Evolutionary conservation across 306 rosid species (phyloP), one percentile per base, ranked within the genome.

Genomic region (Gastrolobium villosum): DNA sequence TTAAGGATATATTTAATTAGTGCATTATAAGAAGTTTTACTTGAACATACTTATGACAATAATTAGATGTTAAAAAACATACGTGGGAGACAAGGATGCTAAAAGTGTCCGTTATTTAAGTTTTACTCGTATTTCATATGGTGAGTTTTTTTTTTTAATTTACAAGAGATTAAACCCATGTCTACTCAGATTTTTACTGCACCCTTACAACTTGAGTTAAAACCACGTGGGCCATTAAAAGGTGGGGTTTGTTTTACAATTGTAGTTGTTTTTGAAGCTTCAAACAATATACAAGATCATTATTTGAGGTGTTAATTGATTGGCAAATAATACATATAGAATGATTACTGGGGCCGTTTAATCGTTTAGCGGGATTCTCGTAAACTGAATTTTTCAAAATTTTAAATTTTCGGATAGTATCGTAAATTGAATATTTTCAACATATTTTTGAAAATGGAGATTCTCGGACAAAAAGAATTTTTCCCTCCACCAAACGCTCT

Each of bases 241-340:
- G 35, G 48, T 14, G 43, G 70, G 70, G 7, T 15, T 76, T 76
- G 10, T 45, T 40, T 76, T 6, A 55, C 14, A 20, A 14, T 9
- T 10, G 8, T 65, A 66, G 15, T 4, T 45, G 35, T 11, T 14
- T 44, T 28, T 11, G 41, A 68, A 52, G 5, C 35, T 35, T 67
- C 52, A 15, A 43, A 32, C 30, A 76, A 40, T 20, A 9, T 31
- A 57, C 9, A 56, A 44, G 35, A 14, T 61, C 7, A 65, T 74
- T 10, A 36, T 36, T 20, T 60, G 44, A 0, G 0, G 46, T 45
- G 41, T n/a, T 32, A 34, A 44, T 69, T 35, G 4, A 26, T 9
- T 57, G 35, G n/a, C 32, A 36, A 64, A 28, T 30, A 34, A 49
- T 28, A 73, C 65, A 60, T 36, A 50, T 50, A 10, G 15, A n/a